Base-by-base conservation (phyloP, 2,329 filamentous ascomycete genomes). In the Penicillium sp. region DNA sequence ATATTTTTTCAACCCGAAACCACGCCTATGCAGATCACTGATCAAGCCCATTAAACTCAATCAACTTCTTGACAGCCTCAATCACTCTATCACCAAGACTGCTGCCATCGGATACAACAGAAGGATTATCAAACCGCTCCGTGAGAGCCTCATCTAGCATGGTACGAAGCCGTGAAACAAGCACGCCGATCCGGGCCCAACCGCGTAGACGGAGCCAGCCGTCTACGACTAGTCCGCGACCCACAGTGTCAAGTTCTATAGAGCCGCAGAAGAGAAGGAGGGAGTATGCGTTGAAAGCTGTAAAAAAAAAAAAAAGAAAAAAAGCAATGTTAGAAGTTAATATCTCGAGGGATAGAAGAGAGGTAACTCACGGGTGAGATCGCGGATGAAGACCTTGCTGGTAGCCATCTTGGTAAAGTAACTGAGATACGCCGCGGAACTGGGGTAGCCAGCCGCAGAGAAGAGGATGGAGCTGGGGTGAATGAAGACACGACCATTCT, bases 351-450 rank as follows among this genome's bases (percentile, higher is more conserved):
- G n/a, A 15, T 4, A 41, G 57, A 41, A 25, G 45, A 35, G 36
- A 33, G 19, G 5, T 25, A n/a, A 85, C 87, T 77, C 78, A 91
- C 89, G 94, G 15, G 93, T 97, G 47, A 97, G 77, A 69, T 97
- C 93, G 23, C 93, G 82, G 25, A 97, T 86, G 71, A 96, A 97
- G 2, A 96, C 86, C 78, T 97, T 97, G 71, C 85, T 89, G 1
- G 93, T 97, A 4, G 89, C 87, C 78, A 97, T 94, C 75, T 96
- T 92, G 52, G 84, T 90, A 74, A 97, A 97, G 74, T 96, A 97
- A 53, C 87, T 89, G 73, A 99, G 79, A 73, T 93, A 97, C 1
- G 86, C 83, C 6, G 89, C 88, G 51, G 87, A 86, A 8, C 83
- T 87, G 3, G 89, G 84, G 70, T 96, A 96, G 0, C 82, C 84